A percentile compares a stretch with the other conserved stretches of the same genome.
phyloP scores from a whole-genome alignment of 2,329 filamentous ascomycete species.

The Aspergillus quadrilineatus region DNA sequence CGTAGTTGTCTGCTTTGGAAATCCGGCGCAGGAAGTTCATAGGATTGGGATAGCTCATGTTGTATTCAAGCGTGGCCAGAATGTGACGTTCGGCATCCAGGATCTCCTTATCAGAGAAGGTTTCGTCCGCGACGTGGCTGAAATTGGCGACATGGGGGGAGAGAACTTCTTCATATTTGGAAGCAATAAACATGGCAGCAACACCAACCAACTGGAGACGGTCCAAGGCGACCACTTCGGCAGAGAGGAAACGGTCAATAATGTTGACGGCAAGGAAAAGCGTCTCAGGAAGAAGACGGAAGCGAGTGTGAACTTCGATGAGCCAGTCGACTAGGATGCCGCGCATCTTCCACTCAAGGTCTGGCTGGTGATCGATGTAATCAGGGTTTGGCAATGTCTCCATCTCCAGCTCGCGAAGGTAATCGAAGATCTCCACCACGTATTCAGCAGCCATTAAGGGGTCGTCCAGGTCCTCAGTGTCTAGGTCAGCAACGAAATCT shows the following conservation, averaged over 20 bases:
- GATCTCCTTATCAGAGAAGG: constrained; percentile 92
- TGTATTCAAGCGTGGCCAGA: constrained; percentile 86
- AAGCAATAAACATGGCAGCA: constrained; percentile 98
- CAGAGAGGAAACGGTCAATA: constrained; percentile 94
- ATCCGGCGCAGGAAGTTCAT: constrained; percentile 99
- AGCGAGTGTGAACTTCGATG: constrained; percentile 95
- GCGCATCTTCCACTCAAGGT: constrained; percentile 97
- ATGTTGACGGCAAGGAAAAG: constrained; percentile 97
- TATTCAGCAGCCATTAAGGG: constrained; percentile 98
- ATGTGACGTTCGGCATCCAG: constrained; percentile 96
- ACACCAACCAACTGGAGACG: constrained; percentile 95
- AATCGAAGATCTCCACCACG: constrained; percentile 95
- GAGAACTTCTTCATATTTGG: constrained; percentile 97
- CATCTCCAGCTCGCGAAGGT: constrained; percentile 82
- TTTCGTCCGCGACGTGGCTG: constrained; percentile 93
- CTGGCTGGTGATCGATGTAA: constrained; percentile 93
- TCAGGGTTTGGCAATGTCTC: constrained; percentile 80
- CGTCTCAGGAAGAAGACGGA: constrained; percentile 92
- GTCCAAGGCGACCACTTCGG: constrained; percentile 93
- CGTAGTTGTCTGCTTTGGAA: constrained; percentile 98
- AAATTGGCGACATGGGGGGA: constrained; percentile 97
- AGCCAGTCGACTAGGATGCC: constrained; percentile 98
- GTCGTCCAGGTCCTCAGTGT: constrained; percentile 85
- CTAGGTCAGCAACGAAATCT: constrained; percentile 59
- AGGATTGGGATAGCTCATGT: constrained; percentile 96